phyloP scores from a whole-genome alignment of 352 stramenopile genomes.

The Phytophthora sp. region DNA sequence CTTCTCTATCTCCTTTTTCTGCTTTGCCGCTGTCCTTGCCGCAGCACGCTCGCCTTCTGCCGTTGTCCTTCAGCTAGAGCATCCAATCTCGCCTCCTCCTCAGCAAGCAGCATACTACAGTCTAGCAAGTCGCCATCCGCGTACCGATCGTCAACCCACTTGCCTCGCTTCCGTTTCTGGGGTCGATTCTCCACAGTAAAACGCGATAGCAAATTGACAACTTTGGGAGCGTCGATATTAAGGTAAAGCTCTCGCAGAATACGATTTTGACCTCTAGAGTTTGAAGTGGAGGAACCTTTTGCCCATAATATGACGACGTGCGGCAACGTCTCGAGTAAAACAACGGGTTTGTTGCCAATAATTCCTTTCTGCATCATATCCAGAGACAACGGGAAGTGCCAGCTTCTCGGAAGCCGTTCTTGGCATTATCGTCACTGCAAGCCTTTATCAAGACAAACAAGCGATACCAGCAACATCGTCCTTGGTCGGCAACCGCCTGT shows the following conservation, averaged over 20 bases:
- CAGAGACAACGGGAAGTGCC: background rate
- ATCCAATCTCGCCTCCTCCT: background rate
- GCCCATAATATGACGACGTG: background rate
- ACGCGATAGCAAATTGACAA: background rate
- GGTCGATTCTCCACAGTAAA: background rate
- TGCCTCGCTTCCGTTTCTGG: background rate
- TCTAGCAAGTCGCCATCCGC: background rate
- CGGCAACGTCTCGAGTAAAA: background rate
- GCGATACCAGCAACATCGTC: background rate
- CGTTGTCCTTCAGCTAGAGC: background rate
- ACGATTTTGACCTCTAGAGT: background rate
- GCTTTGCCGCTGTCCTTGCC: background rate
- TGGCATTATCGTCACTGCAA: background rate
- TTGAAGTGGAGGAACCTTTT: background rate
- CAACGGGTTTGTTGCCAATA: background rate
- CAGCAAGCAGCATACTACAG: background rate
- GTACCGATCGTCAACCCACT: constrained; percentile 1
- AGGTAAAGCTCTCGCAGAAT: background rate
- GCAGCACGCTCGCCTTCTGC: background rate
- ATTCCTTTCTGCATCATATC: background rate
- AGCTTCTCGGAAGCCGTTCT: background rate
- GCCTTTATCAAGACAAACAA: background rate
- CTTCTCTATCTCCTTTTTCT: background rate
- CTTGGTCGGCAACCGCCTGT: background rate
- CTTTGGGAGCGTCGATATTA: background rate